Evolutionary conservation across 495 filamentous ascomycete species (phyloP).

Genomic region (Penicillium samsonianum): DNA sequence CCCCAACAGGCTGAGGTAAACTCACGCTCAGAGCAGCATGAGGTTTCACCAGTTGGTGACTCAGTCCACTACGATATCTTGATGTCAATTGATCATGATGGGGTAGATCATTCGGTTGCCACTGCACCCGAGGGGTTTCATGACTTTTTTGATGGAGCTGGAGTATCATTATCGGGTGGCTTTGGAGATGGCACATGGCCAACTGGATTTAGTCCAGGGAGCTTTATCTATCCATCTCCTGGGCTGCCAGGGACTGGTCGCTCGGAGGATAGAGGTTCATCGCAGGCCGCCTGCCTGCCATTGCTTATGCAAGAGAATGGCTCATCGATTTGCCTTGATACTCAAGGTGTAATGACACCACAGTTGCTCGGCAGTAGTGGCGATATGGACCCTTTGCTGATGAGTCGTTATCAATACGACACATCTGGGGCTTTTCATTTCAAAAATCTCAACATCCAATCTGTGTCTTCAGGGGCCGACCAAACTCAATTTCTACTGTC

Average conservation of each 20-base stretch:
- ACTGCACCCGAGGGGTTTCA: neutral
- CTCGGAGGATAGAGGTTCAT: neutral
- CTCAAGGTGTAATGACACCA: neutral
- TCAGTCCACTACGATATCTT: neutral
- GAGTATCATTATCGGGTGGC: neutral
- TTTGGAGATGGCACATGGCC: slow-evolving; percentile 6
- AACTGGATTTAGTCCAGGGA: slow-evolving; percentile 4
- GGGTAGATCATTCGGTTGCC: neutral
- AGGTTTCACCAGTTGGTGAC: slow-evolving; percentile 1
- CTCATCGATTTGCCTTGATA: neutral
- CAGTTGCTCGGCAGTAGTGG: slow-evolving; percentile 6
- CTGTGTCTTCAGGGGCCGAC: neutral
- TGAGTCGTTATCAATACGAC: slow-evolving; percentile 1
- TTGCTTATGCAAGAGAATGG: neutral
- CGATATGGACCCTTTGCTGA: slow-evolving; percentile 5
- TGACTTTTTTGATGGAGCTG: neutral
- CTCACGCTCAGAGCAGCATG: neutral
- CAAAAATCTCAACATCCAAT: slow-evolving; percentile 11
- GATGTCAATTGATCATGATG: neutral
- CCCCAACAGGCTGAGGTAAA: neutral
- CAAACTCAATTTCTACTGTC: slow-evolving; percentile 5
- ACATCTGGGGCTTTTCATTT: slow-evolving; percentile 2
- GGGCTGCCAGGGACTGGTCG: neutral
- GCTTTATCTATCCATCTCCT: neutral
- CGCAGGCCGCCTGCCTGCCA: neutral